Conservation (phyloP, 768 basidiomycete species). For the Phaffia australis region DNA sequence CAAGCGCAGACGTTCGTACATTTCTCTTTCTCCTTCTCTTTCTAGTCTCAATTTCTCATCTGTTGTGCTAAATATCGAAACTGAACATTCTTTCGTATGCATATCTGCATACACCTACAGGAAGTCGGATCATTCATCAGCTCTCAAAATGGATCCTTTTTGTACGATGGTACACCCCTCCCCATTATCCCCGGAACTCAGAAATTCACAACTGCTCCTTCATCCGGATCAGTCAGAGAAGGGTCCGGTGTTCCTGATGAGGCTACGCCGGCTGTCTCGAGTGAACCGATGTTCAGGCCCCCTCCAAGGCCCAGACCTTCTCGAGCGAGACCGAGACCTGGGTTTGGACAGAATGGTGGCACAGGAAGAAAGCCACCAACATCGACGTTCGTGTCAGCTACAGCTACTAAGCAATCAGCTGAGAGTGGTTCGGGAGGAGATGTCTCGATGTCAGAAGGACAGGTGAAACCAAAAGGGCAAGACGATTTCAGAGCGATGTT, state of each 20-base stretch:
- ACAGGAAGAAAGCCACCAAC: conserved; percentile 3
- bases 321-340: conserved; percentile 58
- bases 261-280: conserved; percentile 16
- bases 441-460: conserved; percentile 33
- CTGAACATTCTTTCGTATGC: not conserved
- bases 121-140: conserved; percentile 67
- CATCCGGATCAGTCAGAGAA: conserved; percentile 17
- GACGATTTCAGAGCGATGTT: conserved; percentile 82
- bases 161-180: conserved; percentile 55
- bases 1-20: conserved; percentile 39
- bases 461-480: conserved; percentile 42
- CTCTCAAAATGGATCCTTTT: conserved; percentile 57
- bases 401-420: conserved; percentile 26
- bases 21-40: conserved; percentile 19
- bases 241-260: conserved; percentile 17
- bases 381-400: conserved; percentile 28
- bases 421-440: conserved; percentile 32
- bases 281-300: conserved; percentile 16
- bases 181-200: conserved; percentile 48
- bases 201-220: conserved; percentile 13
- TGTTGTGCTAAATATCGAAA: not conserved
- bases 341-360: conserved; percentile 33
- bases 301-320: conserved; percentile 37
- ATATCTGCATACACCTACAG: conserved; percentile 39
- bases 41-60: not conserved